These are phyloP conservation scores for Cyberlindnera japonica DNA, from an alignment of 805 yeast species.

Conservation along the genomic window DNA sequence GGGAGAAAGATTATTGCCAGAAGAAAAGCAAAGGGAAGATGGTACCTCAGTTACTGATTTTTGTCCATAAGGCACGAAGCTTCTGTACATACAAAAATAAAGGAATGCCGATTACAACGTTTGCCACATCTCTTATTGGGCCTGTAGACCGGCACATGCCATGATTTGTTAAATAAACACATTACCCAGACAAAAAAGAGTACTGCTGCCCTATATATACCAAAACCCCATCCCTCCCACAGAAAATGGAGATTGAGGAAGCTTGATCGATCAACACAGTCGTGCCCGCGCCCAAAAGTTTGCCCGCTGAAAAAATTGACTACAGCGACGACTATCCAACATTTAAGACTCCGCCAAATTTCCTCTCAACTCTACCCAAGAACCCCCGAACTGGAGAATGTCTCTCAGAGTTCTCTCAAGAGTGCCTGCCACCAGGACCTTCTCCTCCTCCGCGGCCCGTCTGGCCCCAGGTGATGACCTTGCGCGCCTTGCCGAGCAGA, in stretches of 20 bases:
- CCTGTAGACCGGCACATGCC: no score
- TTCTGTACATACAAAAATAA: slow-evolving; percentile 3
- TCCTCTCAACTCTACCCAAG: not conserved
- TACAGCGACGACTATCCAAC: not conserved
- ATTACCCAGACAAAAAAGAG: not conserved
- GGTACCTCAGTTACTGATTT: slow-evolving; percentile 80
- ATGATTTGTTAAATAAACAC: no score
- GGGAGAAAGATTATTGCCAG: slow-evolving; percentile 78
- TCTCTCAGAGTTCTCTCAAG: slow-evolving; percentile 4
- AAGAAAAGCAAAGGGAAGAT: slow-evolving; percentile 85
- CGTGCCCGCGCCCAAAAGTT: slow-evolving; percentile 8
- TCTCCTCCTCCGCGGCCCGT: slow-evolving; percentile 11
- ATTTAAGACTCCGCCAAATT: no score
- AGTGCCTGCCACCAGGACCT: slow-evolving; percentile 11
- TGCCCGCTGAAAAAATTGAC: slow-evolving; percentile 2
- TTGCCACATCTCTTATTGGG: no score
- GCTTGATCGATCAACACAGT: not conserved
- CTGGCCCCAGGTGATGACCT: slow-evolving; percentile 28
- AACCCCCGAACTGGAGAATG: slow-evolving; percentile 2
- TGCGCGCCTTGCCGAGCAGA: slow-evolving; percentile 27
- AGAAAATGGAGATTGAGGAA: not conserved
- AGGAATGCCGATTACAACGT: no score
- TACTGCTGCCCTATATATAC: not conserved
- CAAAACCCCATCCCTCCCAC: not conserved
- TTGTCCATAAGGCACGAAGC: not conserved